These are phyloP conservation scores for Pelargonium fulgidum DNA, from an alignment of 441 rosid species.

Conservation along the genomic window DNA sequence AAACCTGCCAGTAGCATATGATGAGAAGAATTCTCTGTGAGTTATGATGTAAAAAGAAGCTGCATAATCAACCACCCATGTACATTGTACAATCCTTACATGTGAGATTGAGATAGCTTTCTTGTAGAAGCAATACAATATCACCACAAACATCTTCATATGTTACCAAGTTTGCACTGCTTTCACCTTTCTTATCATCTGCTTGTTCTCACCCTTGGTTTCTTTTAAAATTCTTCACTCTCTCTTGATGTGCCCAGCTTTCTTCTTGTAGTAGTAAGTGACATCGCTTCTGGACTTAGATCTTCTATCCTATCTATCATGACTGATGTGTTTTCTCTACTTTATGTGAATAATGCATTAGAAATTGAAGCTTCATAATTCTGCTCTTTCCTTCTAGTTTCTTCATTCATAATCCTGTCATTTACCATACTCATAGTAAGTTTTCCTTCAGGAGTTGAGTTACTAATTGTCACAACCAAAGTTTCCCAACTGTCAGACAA, in stretches of 20 bases:
- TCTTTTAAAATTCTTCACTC: neutral
- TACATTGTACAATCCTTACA: neutral
- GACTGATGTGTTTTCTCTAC: neutral
- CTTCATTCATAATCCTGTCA: constrained; percentile 17
- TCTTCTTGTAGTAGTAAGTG: no score
- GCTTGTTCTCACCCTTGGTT: neutral
- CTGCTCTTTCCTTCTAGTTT: neutral
- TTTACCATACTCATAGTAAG: constrained; percentile 1
- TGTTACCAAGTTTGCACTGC: no score
- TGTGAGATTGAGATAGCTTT: neutral
- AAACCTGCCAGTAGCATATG: neutral
- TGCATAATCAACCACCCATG: neutral
- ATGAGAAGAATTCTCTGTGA: no score
- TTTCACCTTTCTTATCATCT: neutral
- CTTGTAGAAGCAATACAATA: neutral
- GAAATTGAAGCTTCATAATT: neutral
- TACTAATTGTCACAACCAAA: neutral
- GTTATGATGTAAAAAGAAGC: neutral
- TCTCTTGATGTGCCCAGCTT: neutral
- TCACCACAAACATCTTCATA: neutral
- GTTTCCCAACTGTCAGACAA: constrained; percentile 17
- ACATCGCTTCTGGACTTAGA: neutral
- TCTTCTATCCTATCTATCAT: neutral
- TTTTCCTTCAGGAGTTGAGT: constrained; percentile 12
- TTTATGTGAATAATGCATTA: neutral